Evolutionary conservation across 352 stramenopile species (phyloP), one percentile per base, ranked within the genome.

Genomic region (Phytophthora kernoviae): DNA sequence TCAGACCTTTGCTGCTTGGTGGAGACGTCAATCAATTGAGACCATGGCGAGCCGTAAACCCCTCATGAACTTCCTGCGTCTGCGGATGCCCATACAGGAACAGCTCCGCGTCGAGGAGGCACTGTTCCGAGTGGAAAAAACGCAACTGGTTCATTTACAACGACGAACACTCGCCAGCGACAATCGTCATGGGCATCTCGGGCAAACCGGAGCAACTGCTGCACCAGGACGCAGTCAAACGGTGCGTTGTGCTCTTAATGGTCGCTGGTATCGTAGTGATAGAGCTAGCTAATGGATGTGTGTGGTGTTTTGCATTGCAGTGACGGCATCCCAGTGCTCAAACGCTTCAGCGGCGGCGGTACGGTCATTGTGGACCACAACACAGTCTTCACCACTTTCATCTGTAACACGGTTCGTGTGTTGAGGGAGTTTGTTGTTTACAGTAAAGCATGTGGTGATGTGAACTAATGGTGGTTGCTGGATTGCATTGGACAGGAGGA

Each of bases 351-450:
- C 12, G 97, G 97, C 39, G 97, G 96, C 15, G 97, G 97, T 20
- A 99, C 96, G 0, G 97, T 99, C 26, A 97, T 99, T 27, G 89
- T 99, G 43, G 96, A 99, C 75, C 58, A 93, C 50, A 91, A 89
- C 64, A 97, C 92, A 12, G 69, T 97, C 30, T 98, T 98, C 79
- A 91, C 87, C 34, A 96, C 90, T 2, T 96, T 97, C 57, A 96
- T 98, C 62, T 88, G 94, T 64, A 95, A 93, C 51, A 78, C 71
- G 42, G 78, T 87, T 55, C 44, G 75, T 68, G n/a, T 17, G 1
- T 12, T 15, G 18, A 26, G 11, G 17, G 11, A 12, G 34, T 8
- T 30, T 22, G n/a, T 20, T n/a, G 34, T 47, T 6, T 30, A 6
- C 24, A 30, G 24, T 30, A 30, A 6, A 30, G 24, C 24, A 30